phyloP scores from a whole-genome alignment of 768 basidiomycete genomes.

The Boletus coccyginus region DNA sequence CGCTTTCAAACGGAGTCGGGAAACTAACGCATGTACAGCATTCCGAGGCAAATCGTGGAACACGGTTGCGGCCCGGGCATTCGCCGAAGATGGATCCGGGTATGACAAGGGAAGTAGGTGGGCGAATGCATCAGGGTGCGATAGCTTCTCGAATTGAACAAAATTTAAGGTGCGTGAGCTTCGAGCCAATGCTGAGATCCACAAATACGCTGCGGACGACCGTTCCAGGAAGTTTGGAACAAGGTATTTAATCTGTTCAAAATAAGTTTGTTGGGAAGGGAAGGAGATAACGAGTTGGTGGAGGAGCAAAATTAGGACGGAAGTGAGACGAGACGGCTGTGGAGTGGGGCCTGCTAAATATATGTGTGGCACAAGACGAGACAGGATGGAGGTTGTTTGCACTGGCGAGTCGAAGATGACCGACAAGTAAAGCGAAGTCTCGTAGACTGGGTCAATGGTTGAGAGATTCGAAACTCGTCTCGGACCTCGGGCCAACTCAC shows the following conservation, averaged over 20 bases:
- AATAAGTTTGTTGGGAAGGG: slow-evolving; percentile 62
- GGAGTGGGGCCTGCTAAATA: slow-evolving; percentile 29
- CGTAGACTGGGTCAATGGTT: slow-evolving; percentile 50
- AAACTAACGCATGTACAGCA: slow-evolving; percentile 46
- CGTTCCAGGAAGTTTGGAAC: slow-evolving; percentile 37
- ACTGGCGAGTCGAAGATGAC: slow-evolving; percentile 57
- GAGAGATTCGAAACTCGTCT: not conserved
- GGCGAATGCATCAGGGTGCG: slow-evolving; percentile 29
- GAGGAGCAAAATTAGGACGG: slow-evolving; percentile 50
- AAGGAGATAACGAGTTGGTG: slow-evolving; percentile 56
- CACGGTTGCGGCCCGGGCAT: not conserved
- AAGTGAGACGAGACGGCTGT: slow-evolving; percentile 26
- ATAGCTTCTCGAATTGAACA: slow-evolving; percentile 46
- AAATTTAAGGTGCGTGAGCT: slow-evolving; percentile 57
- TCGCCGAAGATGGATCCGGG: not conserved
- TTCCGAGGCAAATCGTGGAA: slow-evolving; percentile 31
- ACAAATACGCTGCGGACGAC: slow-evolving; percentile 37
- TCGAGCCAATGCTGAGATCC: slow-evolving; percentile 53
- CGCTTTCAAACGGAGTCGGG: slow-evolving; percentile 47
- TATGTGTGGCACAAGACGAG: slow-evolving; percentile 53
- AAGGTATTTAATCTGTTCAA: slow-evolving; percentile 20
- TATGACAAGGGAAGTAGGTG: slow-evolving; percentile 16
- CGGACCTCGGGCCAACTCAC: slow-evolving; percentile 6
- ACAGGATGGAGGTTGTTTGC: slow-evolving; percentile 61
- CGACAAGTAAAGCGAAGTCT: slow-evolving; percentile 68